Evolutionary conservation across 1,139 yeast genomes (phyloP).

Genomic region (Geotrichum aggregatum): DNA sequence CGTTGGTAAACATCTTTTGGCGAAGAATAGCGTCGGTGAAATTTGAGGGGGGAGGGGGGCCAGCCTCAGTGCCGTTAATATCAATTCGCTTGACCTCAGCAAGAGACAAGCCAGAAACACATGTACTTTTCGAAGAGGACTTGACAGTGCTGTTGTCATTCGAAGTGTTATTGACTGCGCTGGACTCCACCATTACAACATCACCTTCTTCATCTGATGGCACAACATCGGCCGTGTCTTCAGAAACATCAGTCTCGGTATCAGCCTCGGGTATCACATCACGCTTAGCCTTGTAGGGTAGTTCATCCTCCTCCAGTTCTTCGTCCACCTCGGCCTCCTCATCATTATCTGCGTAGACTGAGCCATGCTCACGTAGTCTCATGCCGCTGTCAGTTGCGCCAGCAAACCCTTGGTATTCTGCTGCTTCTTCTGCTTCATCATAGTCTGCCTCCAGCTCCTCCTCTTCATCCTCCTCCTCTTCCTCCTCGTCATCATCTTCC

Average conservation of each 20-base stretch:
- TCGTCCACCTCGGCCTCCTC: constrained; percentile 8
- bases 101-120: constrained; percentile 1
- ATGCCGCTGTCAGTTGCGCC: neutral
- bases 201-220: neutral
- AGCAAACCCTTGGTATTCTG: neutral
- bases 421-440: constrained; percentile 5
- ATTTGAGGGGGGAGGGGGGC: neutral
- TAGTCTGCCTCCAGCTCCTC: neutral
- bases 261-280: neutral
- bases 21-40: neutral
- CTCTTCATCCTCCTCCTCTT: neutral
- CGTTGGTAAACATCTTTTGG: neutral
- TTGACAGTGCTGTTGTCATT: no score
- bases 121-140: neutral
- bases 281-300: neutral
- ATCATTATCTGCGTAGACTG: neutral
- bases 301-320: neutral
- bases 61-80: constrained; percentile 8
- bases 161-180: no score
- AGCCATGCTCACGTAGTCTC: neutral
- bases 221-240: neutral
- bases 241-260: neutral
- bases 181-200: no score
- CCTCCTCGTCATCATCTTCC: neutral
- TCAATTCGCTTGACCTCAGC: constrained; percentile 3